phyloP scores from a whole-genome alignment of 345 rosid genomes.

The Litchi chinensis region DNA sequence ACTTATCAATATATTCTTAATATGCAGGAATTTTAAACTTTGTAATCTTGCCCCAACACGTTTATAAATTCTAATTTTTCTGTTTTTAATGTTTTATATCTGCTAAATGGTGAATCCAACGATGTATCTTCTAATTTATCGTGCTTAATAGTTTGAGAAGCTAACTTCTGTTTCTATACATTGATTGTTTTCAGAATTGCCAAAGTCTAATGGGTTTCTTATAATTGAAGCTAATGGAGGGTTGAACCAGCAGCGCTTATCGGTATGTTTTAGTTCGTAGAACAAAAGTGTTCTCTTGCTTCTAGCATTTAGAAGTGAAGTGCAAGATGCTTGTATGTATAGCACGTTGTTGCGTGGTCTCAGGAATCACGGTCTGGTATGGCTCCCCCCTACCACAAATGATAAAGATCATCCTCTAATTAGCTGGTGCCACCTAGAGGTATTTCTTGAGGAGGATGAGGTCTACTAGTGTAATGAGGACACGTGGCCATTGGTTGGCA shows the following conservation, averaged over 20 bases:
- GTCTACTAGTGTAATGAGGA: neutral
- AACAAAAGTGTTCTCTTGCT: constrained; percentile 3
- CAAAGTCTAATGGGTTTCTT: constrained; percentile 82
- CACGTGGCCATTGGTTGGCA: no score
- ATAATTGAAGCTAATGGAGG: constrained; percentile 98
- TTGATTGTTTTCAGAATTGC: constrained; percentile 50
- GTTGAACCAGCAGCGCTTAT: constrained; percentile 93
- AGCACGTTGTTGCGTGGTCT: neutral
- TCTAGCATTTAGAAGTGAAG: neutral
- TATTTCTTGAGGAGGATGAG: neutral
- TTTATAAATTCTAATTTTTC: neutral
- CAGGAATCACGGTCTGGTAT: neutral
- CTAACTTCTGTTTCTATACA: constrained; percentile 27
- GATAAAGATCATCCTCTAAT: neutral
- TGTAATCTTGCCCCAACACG: neutral
- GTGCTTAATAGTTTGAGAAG: constrained; percentile 3
- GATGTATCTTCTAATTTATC: neutral
- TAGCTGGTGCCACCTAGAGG: neutral
- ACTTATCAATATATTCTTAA: neutral
- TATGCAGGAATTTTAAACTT: neutral
- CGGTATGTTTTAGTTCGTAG: constrained; percentile 56
- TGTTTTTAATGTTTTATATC: neutral
- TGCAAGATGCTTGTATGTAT: constrained; percentile 1
- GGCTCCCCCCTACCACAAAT: neutral
- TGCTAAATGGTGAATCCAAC: neutral